Base-by-base conservation (phyloP, 2,329 filamentous ascomycete species). In the Rutstroemia sp. region DNA sequence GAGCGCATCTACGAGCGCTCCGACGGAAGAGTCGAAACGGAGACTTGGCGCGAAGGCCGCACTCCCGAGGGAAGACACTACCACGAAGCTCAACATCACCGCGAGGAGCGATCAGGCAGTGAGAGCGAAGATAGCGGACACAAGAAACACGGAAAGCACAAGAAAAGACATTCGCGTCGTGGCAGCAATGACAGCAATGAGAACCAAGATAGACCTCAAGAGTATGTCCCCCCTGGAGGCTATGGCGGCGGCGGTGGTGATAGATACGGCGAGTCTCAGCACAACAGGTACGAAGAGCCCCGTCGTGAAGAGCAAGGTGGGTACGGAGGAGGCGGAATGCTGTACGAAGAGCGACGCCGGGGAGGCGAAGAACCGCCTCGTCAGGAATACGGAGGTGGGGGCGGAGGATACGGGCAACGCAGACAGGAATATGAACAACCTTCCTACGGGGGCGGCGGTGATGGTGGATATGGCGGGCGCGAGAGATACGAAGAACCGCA, bases 1-100 rank as follows among this genome's bases (percentile, higher is more conserved):
- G 80, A 86, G 70, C 74, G 75, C 30, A 75, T 79, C 54, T 74
- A 74, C 53, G 67, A 71, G 27, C 70, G 71, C 47, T 73, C 71
- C 47, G 66, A 68, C 5, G 65, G 67, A 14, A 66, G 69, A 44
- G 56, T 65, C 27, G 63, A 70, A 44, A 62, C 61, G 1, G 61
- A 67, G 57, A 60, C 57, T 25, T 63, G 60, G 62, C 39, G 52
- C 19, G 57, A 64, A 46, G 62, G 63, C 16, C 18, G 52, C n/a
- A 61, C 56, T 5, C 39, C 54, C 8, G 56, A 62, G 16, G 65
- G 66, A 21, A 55, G 57, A n/a, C 52, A 56, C n/a, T 62, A 63
- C 30, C 52, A 59, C 41, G 57, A 60, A 47, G 52, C 58, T 10
- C 12, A 48, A 41, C 59, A 54, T 41, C 58, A 60, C 8, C 64